phyloP scores from a whole-genome alignment of 1,284 basidiomycete species.

The Vanrija sp. region DNA sequence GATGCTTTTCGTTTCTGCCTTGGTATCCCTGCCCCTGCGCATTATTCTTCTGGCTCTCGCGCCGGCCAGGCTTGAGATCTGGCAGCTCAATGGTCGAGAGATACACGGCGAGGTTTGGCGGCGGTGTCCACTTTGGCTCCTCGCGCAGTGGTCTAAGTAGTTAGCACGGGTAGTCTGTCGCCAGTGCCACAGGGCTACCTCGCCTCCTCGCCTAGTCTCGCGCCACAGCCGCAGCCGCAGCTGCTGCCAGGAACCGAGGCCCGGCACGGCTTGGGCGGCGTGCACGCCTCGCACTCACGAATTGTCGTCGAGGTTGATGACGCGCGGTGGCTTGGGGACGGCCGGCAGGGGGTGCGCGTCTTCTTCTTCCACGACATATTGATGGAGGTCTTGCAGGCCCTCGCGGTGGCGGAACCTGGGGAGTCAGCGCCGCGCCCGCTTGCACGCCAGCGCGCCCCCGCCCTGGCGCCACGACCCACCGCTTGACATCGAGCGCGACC shows the following conservation, averaged over 20 bases:
- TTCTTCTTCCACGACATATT: slow-evolving; percentile 45
- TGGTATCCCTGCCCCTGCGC: not conserved
- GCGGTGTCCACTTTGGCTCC: slow-evolving; percentile 23
- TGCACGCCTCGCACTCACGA: not conserved
- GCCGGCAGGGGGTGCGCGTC: slow-evolving; percentile 1
- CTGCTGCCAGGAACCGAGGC: not conserved
- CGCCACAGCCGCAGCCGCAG: no score
- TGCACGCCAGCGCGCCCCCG: no score
- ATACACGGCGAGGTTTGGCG: slow-evolving; percentile 43
- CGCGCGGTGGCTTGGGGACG: slow-evolving; percentile 21
- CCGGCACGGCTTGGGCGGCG: not conserved
- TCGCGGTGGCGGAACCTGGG: slow-evolving; percentile 40
- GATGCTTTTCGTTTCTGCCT: no score
- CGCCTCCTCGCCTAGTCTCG: no score
- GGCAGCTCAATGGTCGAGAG: slow-evolving; percentile 46
- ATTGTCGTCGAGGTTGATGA: slow-evolving; percentile 44
- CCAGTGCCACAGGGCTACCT: not conserved
- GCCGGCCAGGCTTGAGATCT: slow-evolving; percentile 33
- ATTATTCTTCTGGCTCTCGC: not conserved
- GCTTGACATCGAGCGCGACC: slow-evolving; percentile 41
- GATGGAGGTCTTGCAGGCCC: slow-evolving; percentile 36
- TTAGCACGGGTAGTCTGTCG: not conserved
- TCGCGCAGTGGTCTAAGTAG: not conserved
- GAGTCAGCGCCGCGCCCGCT: no score
- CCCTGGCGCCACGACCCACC: no score